Base-by-base conservation (phyloP, 208 protist genomes). In the Borovskyia barvae region DNA sequence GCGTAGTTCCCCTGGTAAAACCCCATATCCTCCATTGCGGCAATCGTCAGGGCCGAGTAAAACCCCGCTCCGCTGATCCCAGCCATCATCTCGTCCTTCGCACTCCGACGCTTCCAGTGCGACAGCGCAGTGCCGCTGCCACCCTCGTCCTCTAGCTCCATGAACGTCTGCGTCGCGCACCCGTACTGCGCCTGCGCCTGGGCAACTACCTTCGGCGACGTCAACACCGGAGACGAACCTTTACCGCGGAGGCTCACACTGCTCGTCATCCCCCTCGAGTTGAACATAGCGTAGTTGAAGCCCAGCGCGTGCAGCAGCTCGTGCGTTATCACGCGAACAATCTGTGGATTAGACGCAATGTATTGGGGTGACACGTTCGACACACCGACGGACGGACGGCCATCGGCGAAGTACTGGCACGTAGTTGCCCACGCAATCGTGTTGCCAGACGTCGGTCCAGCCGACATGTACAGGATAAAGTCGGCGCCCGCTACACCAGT, bases 21-120 rank as follows among this genome's bases (percentile, higher is more conserved):
- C 17, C 80, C 80, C 11, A 84, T 49, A 56, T 94, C 87, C 26
- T 93, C 67, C 42, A 97, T 88, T 0, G 73, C 45, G 0, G 89
- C 74, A 39, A 97, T 72, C 15, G 90, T 97, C 5, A 97, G 46
- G 5, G 62, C 71, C 24, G 58, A 85, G 62, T 77, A 83, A 51
- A 46, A 82, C 22, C 14, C 70, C 15, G 24, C 47, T 40, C 29
- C 19, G 24, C 22, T 26, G 29, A 73, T 42, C 14, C 66, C 69
- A 12, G 77, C 50, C 90, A 97, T 96, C 15, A 89, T 42, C 49
- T 96, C 90, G 29, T 95, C 80, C 30, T 72, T 79, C 5, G 84
- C 74, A 32, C 76, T 80, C 33, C 82, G 68, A n/a, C 75, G 66
- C 72, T 94, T 85, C 91, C 93, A 97, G 76, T 97, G 90, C 14